phyloP scores from a whole-genome alignment of 1,284 basidiomycete species.

The Psilocybe mexicana region DNA sequence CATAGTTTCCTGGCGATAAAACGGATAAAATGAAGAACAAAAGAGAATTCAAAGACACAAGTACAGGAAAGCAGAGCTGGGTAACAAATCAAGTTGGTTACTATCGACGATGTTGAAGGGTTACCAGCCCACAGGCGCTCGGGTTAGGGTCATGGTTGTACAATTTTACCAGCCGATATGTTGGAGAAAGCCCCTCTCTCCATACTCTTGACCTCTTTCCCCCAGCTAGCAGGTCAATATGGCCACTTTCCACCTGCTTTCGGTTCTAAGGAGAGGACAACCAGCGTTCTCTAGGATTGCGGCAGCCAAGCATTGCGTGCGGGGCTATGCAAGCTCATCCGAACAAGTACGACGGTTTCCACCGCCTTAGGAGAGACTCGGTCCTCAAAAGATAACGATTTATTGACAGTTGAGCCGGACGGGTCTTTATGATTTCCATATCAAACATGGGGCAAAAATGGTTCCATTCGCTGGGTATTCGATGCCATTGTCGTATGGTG shows the following conservation, averaged over 20 bases:
- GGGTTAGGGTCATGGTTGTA: conserved; percentile 16
- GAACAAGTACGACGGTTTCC: conserved; percentile 14
- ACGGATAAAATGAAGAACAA: background rate
- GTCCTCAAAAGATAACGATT: conserved; percentile 2
- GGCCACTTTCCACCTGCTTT: conserved; percentile 14
- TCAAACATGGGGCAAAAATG: conserved; percentile 88
- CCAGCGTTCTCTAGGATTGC: conserved; percentile 3
- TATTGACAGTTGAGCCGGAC: conserved; percentile 57
- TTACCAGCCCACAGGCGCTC: conserved; percentile 2
- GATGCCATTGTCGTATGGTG: conserved; percentile 91
- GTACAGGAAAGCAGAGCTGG: background rate
- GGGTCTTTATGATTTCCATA: conserved; percentile 89
- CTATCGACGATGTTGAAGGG: conserved; percentile 13
- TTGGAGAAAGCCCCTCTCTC: background rate
- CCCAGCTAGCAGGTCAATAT: conserved; percentile 15
- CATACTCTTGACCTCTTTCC: background rate
- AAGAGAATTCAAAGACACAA: background rate
- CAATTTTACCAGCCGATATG: background rate
- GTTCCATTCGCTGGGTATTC: conserved; percentile 94
- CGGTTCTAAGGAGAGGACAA: conserved; percentile 13
- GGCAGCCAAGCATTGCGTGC: conserved; percentile 5
- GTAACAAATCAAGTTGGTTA: conserved; percentile 9
- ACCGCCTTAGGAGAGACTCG: background rate
- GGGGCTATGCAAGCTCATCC: conserved; percentile 18
- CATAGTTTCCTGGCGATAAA: conserved; percentile 40